Evolutionary conservation across 2,329 filamentous ascomycete species (phyloP).

Genomic region (Aspergillus eucalypticola): DNA sequence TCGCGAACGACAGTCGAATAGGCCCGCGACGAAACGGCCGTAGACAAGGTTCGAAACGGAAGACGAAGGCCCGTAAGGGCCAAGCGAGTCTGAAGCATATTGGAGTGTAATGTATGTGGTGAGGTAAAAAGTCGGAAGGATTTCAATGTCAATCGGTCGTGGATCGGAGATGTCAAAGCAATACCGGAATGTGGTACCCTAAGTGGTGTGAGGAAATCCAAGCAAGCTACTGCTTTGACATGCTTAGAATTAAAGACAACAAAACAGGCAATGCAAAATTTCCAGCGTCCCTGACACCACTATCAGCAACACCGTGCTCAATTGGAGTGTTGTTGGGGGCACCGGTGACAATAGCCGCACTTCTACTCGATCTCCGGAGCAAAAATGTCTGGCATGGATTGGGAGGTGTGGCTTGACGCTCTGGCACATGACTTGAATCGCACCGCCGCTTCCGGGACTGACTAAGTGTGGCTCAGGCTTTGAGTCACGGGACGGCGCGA

Average conservation of each 20-base stretch:
- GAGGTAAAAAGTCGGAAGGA: neutral
- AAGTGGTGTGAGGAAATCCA: neutral
- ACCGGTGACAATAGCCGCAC: conserved; percentile 13
- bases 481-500: conserved; percentile 22
- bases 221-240: conserved; percentile 16
- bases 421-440: conserved; percentile 14
- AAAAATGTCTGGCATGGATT: conserved; percentile 27
- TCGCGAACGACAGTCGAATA: conserved; percentile 54
- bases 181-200: neutral
- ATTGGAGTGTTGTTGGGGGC: conserved; percentile 15
- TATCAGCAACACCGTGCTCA: conserved; percentile 8
- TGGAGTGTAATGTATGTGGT: conserved; percentile 11
- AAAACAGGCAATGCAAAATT: neutral
- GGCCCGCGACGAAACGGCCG: conserved; percentile 46
- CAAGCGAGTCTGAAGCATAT: conserved; percentile 69
- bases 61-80: conserved; percentile 55
- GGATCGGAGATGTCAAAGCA: conserved; percentile 8
- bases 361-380: conserved; percentile 10
- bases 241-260: conserved; percentile 8
- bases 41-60: conserved; percentile 49
- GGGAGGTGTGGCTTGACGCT: conserved; percentile 18
- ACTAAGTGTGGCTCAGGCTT: conserved; percentile 7
- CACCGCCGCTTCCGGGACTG: conserved; percentile 18
- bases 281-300: conserved; percentile 11
- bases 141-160: conserved; percentile 9